Conservation (phyloP, 2,329 filamentous ascomycete species). For the Fusarium coffeatum region DNA sequence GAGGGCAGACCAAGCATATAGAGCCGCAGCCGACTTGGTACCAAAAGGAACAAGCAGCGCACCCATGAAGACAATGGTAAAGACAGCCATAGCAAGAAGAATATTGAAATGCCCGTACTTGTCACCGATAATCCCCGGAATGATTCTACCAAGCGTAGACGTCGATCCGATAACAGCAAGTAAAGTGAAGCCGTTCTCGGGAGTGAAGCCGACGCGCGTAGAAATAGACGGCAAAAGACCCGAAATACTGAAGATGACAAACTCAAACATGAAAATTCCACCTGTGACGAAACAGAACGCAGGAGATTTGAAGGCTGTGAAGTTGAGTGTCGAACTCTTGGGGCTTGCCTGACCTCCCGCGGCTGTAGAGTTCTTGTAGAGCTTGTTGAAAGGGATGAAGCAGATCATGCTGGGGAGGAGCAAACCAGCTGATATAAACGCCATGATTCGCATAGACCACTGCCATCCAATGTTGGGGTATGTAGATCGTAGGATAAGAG, state of each 20-base stretch:
- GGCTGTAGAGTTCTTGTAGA: constrained; percentile 8
- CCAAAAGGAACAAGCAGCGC: constrained; percentile 60
- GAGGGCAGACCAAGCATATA: constrained; percentile 58
- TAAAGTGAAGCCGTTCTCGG: constrained; percentile 56
- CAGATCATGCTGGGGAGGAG: constrained; percentile 48
- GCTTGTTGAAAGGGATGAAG: constrained; percentile 50
- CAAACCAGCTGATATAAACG: constrained; percentile 45
- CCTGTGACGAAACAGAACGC: constrained; percentile 56
- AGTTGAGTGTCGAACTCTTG: constrained; percentile 49
- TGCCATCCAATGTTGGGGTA: constrained; percentile 49
- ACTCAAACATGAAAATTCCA: constrained; percentile 59
- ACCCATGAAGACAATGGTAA: constrained; percentile 56
- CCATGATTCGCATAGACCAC: constrained; percentile 52
- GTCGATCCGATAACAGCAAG: constrained; percentile 58
- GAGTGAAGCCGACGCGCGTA: constrained; percentile 49
- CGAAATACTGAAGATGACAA: constrained; percentile 61
- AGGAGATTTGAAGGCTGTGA: constrained; percentile 55
- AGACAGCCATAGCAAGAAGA: constrained; percentile 37
- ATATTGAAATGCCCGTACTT: constrained; percentile 58
- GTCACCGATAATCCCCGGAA: constrained; percentile 58
- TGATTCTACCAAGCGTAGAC: constrained; percentile 56
- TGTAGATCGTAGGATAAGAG: constrained; percentile 49
- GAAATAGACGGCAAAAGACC: constrained; percentile 61
- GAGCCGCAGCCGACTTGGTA: constrained; percentile 50
- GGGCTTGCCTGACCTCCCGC: constrained; percentile 10